These are phyloP conservation scores for Adenanthera pavonina DNA, from an alignment of 306 rosid species.

Conservation along the genomic window DNA sequence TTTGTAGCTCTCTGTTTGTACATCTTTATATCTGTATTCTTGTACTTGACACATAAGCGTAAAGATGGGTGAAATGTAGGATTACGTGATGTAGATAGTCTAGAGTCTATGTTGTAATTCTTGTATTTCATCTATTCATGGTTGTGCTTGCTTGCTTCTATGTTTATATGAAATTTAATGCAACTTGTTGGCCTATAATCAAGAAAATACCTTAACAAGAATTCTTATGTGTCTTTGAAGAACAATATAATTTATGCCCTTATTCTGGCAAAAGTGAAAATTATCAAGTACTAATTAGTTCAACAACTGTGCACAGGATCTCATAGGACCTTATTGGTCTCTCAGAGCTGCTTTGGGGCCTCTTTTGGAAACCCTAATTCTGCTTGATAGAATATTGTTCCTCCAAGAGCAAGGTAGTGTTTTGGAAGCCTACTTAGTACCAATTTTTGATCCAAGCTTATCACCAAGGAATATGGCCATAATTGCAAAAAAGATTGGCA, in stretches of 20 bases:
- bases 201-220: constrained; percentile 7
- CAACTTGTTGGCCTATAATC: constrained; percentile 14
- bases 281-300: constrained; percentile 31
- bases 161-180: constrained; percentile 9
- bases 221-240: not conserved
- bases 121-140: not conserved
- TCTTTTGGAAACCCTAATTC: constrained; percentile 79
- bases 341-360: constrained; percentile 96
- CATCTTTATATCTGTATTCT: not conserved
- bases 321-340: constrained; percentile 91
- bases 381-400: constrained; percentile 88
- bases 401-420: constrained; percentile 82
- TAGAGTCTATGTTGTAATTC: not conserved
- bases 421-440: constrained; percentile 66
- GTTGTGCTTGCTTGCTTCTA: not conserved
- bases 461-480: constrained; percentile 93
- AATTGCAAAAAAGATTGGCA: constrained; percentile 69
- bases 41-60: not conserved
- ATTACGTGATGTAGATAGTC: not conserved
- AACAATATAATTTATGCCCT: constrained; percentile 26
- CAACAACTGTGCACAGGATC: constrained; percentile 60
- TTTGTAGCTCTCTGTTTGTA: not conserved
- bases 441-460: constrained; percentile 77
- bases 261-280: constrained; percentile 11
- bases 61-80: not conserved